Percentiles rank a stretch among this genome's conserved stretches.
phyloP scores from a whole-genome alignment of 129 eudicot genomes.

The Artemisia annua region DNA sequence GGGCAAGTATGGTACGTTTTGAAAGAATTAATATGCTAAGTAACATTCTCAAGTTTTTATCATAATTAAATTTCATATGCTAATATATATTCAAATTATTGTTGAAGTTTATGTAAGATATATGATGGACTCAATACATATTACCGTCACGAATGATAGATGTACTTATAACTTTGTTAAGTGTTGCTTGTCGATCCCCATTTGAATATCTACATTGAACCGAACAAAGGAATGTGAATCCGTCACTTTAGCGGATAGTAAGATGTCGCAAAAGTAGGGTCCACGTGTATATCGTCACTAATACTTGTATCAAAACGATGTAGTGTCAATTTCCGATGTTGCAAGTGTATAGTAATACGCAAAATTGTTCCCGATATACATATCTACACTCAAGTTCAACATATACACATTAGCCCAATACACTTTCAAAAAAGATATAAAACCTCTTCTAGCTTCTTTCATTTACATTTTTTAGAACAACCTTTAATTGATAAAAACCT shows the following conservation, averaged over 20 bases:
- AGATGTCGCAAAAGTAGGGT: neutral
- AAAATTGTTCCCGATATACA: no score
- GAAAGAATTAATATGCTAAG: no score
- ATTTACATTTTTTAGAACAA: no score
- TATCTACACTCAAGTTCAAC: no score
- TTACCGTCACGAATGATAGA: neutral
- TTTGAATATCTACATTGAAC: constrained; percentile 2
- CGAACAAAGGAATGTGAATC: constrained; percentile 3
- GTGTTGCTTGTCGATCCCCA: neutral
- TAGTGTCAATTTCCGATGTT: neutral
- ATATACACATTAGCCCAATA: no score
- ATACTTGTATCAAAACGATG: neutral
- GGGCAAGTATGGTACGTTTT: no score
- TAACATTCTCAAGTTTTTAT: no score
- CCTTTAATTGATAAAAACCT: no score
- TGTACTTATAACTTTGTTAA: neutral
- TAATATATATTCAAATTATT: neutral
- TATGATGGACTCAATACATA: neutral
- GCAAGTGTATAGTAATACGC: no score
- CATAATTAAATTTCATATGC: no score
- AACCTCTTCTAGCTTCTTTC: no score
- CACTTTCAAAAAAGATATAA: no score
- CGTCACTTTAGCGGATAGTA: neutral
- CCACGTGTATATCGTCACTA: neutral
- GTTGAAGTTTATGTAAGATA: neutral